Percentiles rank a stretch among this genome's conserved stretches.
phyloP scores from a whole-genome alignment of 805 yeast genomes.

The Metschnikowia borealis region DNA sequence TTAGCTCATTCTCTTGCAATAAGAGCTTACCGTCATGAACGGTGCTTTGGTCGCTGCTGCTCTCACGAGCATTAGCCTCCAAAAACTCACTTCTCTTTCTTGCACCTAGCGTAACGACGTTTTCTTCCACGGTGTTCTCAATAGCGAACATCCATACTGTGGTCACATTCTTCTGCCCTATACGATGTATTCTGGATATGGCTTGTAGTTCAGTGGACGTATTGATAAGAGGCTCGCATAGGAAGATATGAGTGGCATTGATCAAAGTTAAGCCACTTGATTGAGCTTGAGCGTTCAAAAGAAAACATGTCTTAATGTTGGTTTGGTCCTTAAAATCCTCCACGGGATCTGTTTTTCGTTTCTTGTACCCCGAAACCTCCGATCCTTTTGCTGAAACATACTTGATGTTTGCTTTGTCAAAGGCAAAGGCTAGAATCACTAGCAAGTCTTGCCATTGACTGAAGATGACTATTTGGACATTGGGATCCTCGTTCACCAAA shows the following conservation, averaged over 20 bases:
- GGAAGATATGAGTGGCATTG: constrained; percentile 87
- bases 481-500: constrained; percentile 52
- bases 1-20: constrained; percentile 13
- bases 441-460: constrained; percentile 87
- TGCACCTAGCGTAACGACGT: constrained; percentile 67
- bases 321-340: constrained; percentile 56
- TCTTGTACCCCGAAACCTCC: constrained; percentile 6
- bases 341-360: constrained; percentile 24
- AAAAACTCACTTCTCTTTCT: constrained; percentile 50
- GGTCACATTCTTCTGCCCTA: constrained; percentile 80
- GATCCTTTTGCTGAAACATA: constrained; percentile 53
- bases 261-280: constrained; percentile 88
- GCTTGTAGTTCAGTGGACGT: constrained; percentile 89
- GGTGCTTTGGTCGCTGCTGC: background rate
- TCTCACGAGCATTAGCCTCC: constrained; percentile 15
- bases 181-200: constrained; percentile 84
- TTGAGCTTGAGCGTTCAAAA: constrained; percentile 79
- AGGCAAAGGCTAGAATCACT: constrained; percentile 60
- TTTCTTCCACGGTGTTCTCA: constrained; percentile 82
- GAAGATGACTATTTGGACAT: constrained; percentile 78
- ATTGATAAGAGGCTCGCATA: constrained; percentile 90
- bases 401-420: constrained; percentile 53
- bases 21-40: background rate
- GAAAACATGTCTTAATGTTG: constrained; percentile 69
- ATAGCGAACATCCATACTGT: constrained; percentile 92